Evolutionary conservation across 768 basidiomycete genomes (phyloP).

Genomic region (Lactarius evosmus): DNA sequence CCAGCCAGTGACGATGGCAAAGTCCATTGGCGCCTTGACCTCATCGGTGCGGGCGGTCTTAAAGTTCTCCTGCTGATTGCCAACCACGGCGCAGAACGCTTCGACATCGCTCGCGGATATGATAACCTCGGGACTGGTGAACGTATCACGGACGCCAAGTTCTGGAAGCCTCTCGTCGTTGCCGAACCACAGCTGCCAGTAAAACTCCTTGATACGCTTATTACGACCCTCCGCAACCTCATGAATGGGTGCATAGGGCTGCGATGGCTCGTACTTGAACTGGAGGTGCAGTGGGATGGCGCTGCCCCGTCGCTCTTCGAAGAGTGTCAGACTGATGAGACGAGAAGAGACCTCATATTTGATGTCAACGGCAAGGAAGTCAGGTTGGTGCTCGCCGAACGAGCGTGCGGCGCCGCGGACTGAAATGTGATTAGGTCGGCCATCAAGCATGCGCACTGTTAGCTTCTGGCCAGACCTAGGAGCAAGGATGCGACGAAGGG

Average conservation of each 20-base stretch:
- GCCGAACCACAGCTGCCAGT: constrained; percentile 98
- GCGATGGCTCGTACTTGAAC: constrained; percentile 84
- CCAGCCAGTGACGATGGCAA: constrained; percentile 98
- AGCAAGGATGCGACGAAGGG: constrained; percentile 78
- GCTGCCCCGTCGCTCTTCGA: constrained; percentile 74
- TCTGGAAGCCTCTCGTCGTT: constrained; percentile 72
- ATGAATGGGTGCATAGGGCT: constrained; percentile 90
- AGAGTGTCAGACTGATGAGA: constrained; percentile 68
- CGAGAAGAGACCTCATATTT: constrained; percentile 50
- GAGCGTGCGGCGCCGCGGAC: constrained; percentile 81
- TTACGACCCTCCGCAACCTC: constrained; percentile 84
- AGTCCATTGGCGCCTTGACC: constrained; percentile 95
- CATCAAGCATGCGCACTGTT: constrained; percentile 48
- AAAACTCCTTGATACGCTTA: constrained; percentile 91
- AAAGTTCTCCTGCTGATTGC: constrained; percentile 90
- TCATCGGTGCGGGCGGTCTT: constrained; percentile 66
- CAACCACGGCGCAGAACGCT: constrained; percentile 88
- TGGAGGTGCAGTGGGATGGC: constrained; percentile 78
- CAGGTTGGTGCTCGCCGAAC: constrained; percentile 61
- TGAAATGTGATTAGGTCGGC: constrained; percentile 53
- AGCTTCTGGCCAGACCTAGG: constrained; percentile 81
- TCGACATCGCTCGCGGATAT: constrained; percentile 78
- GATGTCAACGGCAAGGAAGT: constrained; percentile 84
- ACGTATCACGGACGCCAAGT: constrained; percentile 78
- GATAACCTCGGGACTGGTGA: constrained; percentile 81